These are phyloP conservation scores for Gamarada debralockiae DNA, from an alignment of 495 filamentous ascomycete genomes.

Conservation along the genomic window DNA sequence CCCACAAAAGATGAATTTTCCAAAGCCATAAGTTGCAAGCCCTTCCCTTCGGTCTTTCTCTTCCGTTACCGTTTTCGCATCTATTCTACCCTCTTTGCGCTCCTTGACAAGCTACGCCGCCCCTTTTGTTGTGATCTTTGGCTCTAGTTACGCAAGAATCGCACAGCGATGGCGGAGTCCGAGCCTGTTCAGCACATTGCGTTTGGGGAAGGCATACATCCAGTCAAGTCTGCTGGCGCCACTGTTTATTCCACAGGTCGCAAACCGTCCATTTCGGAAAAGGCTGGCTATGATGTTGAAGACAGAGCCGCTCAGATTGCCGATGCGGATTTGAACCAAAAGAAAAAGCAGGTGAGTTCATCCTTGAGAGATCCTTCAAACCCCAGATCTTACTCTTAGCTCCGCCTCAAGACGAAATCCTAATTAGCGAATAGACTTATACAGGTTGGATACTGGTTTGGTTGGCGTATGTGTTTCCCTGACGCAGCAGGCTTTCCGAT, in stretches of 20 bases:
- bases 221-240: conserved; percentile 8
- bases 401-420: background rate
- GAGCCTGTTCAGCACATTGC: conserved; percentile 8
- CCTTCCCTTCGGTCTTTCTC: too few species aligned
- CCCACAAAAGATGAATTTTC: background rate
- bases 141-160: too few species aligned
- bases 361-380: background rate
- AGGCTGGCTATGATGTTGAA: conserved; percentile 15
- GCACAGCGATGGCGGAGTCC: conserved; percentile 13
- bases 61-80: too few species aligned
- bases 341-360: conserved; percentile 30
- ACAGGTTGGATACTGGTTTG: conserved; percentile 36
- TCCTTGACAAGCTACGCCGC: too few species aligned
- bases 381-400: background rate
- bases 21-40: background rate
- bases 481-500: too few species aligned
- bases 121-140: too few species aligned
- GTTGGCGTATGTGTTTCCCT: conserved; percentile 35
- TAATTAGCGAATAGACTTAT: conserved; percentile 34
- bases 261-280: conserved; percentile 12
- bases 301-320: conserved; percentile 22
- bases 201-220: conserved; percentile 19
- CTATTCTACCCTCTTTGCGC: too few species aligned
- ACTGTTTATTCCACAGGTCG: background rate
- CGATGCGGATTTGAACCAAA: conserved; percentile 24